phyloP scores from a whole-genome alignment of 805 yeast species.

The Spencermartinsiella europaea region DNA sequence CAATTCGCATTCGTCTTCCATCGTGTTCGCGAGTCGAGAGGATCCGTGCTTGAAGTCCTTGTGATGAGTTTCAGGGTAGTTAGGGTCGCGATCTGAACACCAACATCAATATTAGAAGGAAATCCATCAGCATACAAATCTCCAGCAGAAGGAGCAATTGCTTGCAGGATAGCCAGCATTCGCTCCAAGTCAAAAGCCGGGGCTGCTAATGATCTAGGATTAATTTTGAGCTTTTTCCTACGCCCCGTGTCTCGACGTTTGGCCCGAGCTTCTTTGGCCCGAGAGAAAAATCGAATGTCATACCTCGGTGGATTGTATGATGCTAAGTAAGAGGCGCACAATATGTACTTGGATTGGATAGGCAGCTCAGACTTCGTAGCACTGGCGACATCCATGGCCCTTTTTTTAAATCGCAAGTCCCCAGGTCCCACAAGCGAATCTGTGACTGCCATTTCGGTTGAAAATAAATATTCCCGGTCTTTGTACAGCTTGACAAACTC shows the following conservation, averaged over 20 bases:
- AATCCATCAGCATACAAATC: slow-evolving; percentile 30
- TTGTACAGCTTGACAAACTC: slow-evolving; percentile 25
- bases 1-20: slow-evolving; percentile 79
- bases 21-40: slow-evolving; percentile 59
- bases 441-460: slow-evolving; percentile 15
- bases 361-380: slow-evolving; percentile 44
- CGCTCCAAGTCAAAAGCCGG: slow-evolving; percentile 74
- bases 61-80: slow-evolving; percentile 47
- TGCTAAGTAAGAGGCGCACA: slow-evolving; percentile 78
- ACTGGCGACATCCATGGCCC: background rate
- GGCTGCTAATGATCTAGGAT: slow-evolving; percentile 62
- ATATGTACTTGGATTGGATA: slow-evolving; percentile 57
- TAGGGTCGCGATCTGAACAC: slow-evolving; percentile 54
- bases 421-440: background rate
- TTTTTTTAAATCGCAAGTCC: background rate
- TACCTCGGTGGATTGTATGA: slow-evolving; percentile 66
- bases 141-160: slow-evolving; percentile 49
- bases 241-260: slow-evolving; percentile 38
- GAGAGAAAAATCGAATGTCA: slow-evolving; percentile 69
- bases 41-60: slow-evolving; percentile 43
- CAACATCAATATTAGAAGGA: slow-evolving; percentile 33
- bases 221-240: slow-evolving; percentile 44
- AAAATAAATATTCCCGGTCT: slow-evolving; percentile 24
- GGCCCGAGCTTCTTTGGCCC: slow-evolving; percentile 44
- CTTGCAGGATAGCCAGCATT: slow-evolving; percentile 69